These are phyloP conservation scores for Chlamydomonas sphaeroides DNA, from an alignment of 139 green algal genomes.

Conservation along the genomic window DNA sequence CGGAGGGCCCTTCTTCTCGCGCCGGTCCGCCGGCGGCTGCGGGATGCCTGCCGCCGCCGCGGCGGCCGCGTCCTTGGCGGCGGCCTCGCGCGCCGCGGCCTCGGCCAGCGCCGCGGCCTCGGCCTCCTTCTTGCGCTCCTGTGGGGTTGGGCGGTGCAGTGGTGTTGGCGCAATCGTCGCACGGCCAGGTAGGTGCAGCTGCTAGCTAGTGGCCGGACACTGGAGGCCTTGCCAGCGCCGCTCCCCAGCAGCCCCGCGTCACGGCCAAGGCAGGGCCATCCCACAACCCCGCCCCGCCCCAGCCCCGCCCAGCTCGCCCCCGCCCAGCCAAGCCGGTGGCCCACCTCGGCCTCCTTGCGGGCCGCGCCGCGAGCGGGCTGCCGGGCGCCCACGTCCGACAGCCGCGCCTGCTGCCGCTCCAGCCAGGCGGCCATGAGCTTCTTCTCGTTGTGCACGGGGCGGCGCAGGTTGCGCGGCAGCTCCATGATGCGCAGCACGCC, in stretches of 20 bases:
- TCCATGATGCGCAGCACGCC: conserved; percentile 85
- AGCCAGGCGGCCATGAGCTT: conserved; percentile 73
- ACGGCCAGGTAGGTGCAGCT: too few relatives aligned
- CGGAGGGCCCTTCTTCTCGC: conserved; percentile 5
- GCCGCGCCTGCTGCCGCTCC: conserved; percentile 57
- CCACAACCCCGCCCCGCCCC: too few relatives aligned
- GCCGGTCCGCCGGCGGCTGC: background rate
- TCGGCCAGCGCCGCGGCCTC: conserved; percentile 31
- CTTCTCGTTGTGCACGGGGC: conserved; percentile 75
- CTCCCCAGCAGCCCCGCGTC: too few relatives aligned
- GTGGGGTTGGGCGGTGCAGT: too few relatives aligned
- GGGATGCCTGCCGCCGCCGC: conserved; percentile 11
- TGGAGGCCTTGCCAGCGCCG: too few relatives aligned
- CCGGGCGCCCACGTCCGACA: conserved; percentile 53
- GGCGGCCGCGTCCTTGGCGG: conserved; percentile 29
- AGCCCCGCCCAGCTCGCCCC: too few relatives aligned
- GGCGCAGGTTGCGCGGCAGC: conserved; percentile 82
- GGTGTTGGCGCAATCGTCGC: too few relatives aligned
- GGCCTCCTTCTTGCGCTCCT: conserved; percentile 48
- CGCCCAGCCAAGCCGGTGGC: too few relatives aligned
- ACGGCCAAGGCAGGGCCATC: too few relatives aligned
- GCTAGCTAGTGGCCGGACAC: too few relatives aligned
- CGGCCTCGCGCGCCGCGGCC: conserved; percentile 24
- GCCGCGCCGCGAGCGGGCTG: conserved; percentile 33
- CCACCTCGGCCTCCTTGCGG: conserved; percentile 29